Base-by-base conservation (phyloP, 805 yeast genomes). In the Lipomyces sp. region DNA sequence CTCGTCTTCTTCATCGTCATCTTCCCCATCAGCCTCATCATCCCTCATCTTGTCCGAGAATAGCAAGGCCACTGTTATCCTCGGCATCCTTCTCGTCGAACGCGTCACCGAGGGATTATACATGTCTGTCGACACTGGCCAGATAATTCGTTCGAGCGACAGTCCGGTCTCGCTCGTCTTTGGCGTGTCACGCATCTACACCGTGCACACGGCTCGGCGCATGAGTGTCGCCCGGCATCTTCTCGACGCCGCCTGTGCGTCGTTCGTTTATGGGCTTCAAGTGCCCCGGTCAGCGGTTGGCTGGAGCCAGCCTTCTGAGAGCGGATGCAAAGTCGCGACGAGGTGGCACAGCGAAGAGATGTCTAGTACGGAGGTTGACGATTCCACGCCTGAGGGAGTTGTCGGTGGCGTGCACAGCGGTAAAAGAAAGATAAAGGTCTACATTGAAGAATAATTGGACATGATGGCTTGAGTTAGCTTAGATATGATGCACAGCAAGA, bases 251-350 rank as follows among this genome's bases (percentile, higher is more conserved):
- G 78, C 76, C 2, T 47, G 66, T 29, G 58, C 60, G 2, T 49
- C 74, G 38, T 68, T 73, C 39, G 62, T 79, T 3, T 78, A 77
- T 59, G 84, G 84, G 0, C 55, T 75, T 38, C 49, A 32, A 1
- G 57, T 80, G 24, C 57, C 54, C 7, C 69, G 61, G 43, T 49
- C 35, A 1, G 70, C 73, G 45, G 65, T 80, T 6, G 82, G 76
- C 2, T 80, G 82, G 72, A 79, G 83, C 56, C 85, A 80, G 63
- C 84, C 85, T 0, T 76, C 81, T 49, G 74, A 71, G 45, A 70
- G 72, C 44, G 85, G 84, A 0, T 75, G 77, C 2, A 64, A 68
- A 29, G 66, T 80, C 18, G 82, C 83, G 2, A 22, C 34, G 11
- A 26, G 23, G 10, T 65, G 68, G 67, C 37, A 41, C 47, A 19